Conservation (phyloP, 2,329 filamentous ascomycete species). For the Aspergillus fumigatus region DNA sequence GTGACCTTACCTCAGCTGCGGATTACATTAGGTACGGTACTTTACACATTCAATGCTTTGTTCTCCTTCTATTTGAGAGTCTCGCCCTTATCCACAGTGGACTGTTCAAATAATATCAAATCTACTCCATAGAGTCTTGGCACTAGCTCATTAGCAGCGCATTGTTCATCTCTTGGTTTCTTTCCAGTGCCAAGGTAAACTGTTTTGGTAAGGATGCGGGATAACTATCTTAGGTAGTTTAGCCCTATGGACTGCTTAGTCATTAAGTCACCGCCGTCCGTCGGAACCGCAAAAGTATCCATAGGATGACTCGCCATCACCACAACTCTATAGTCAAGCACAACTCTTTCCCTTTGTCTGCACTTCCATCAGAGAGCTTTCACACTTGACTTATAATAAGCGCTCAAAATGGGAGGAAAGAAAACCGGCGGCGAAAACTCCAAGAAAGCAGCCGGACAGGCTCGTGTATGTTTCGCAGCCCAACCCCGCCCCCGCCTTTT, state of each 20-base stretch:
- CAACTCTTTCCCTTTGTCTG: not conserved
- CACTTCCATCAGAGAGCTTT: not conserved
- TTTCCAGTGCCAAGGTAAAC: no score
- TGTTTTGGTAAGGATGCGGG: no score
- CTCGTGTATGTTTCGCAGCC: constrained; percentile 41
- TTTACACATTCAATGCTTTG: no score
- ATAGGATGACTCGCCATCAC: not conserved
- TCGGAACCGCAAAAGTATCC: not conserved
- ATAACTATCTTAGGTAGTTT: no score
- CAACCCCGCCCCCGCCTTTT: constrained; percentile 24
- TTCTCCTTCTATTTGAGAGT: no score
- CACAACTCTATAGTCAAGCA: not conserved
- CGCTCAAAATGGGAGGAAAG: constrained; percentile 66
- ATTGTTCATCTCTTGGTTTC: no score
- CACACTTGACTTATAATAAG: not conserved
- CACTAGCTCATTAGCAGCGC: no score
- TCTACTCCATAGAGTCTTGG: no score
- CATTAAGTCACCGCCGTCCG: not conserved
- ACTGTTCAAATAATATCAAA: no score
- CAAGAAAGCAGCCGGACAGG: constrained; percentile 87
- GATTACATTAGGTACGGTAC: no score
- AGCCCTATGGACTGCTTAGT: not conserved
- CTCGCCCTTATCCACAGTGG: no score
- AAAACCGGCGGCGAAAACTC: constrained; percentile 63
- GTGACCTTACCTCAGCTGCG: no score